A percentile compares a stretch with the other conserved stretches of the same genome.
Conservation (phyloP, 495 filamentous ascomycete species). For the Hyphodiscus hymeniophilus region DNA sequence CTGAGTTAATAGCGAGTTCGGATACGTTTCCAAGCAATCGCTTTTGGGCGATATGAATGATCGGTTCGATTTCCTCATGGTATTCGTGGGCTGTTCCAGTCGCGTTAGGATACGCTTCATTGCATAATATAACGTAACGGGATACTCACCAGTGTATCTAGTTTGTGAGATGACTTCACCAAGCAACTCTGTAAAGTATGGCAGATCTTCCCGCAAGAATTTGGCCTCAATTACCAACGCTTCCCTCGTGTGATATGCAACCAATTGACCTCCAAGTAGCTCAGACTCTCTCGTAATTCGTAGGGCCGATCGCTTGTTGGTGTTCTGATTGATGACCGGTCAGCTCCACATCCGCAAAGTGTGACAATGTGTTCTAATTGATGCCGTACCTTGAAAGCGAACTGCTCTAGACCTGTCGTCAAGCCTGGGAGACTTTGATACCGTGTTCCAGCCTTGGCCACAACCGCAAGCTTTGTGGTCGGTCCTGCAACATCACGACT, state of each 20-base stretch:
- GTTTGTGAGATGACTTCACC: slow-evolving; percentile 84
- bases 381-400: slow-evolving; percentile 78
- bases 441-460: slow-evolving; percentile 86
- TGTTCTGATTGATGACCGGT: slow-evolving; percentile 50
- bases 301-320: slow-evolving; percentile 73
- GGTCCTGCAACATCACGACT: slow-evolving; percentile 80
- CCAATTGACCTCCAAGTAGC: slow-evolving; percentile 82
- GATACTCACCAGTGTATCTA: slow-evolving; percentile 63
- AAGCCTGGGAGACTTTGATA: slow-evolving; percentile 86
- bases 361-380: neutral
- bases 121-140: neutral
- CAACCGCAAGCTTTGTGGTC: slow-evolving; percentile 81
- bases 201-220: slow-evolving; percentile 89
- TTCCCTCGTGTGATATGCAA: slow-evolving; percentile 81
- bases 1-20: slow-evolving; percentile 73
- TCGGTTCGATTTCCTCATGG: slow-evolving; percentile 70
- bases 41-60: slow-evolving; percentile 65
- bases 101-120: slow-evolving; percentile 1
- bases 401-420: slow-evolving; percentile 81
- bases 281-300: slow-evolving; percentile 92
- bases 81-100: slow-evolving; percentile 65
- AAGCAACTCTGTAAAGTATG: slow-evolving; percentile 95
- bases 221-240: slow-evolving; percentile 85
- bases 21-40: slow-evolving; percentile 54
- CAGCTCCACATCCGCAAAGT: neutral